Base-by-base conservation (phyloP, 1,139 yeast genomes). In the Eremothecium gossypii region DNA sequence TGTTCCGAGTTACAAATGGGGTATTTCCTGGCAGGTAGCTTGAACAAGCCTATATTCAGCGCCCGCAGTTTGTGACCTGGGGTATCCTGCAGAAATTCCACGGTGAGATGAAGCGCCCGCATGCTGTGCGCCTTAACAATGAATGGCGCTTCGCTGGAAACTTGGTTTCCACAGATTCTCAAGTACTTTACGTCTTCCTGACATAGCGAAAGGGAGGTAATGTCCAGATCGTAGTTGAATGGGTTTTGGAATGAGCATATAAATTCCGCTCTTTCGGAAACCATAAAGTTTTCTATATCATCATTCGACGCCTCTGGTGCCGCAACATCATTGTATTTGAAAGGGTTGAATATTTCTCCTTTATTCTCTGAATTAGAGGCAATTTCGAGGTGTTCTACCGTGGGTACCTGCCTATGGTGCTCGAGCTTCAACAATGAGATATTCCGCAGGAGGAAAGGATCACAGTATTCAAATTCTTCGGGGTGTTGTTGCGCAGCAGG, bases 161-260 rank as follows among this genome's bases (percentile, higher is more conserved):
- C 37, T 12, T 47, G 46, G 14, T 45, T 40, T 8, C 41, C 40
- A 27, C 48, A 50, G 1, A 60, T 30, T 43, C 54, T 52, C 40
- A 65, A 48, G 30, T 61, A 61, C 30, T 64, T 61, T 7, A 61
- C 31, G 1, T 57, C 50, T 38, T 68, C 69, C 11, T 61, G 57
- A 7, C 60, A 64, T 2, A 80, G 62, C 33, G 64, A 60, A 2
- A 85, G 58, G 38, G 76, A 77, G 29, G 68, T 67, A 3, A 91
- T 65, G 36, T 77, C 81, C 8, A 89, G 63, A 39, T 81, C 86
- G 60, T 85, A 86, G 8, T 77, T 74, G 63, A 78, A 86, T 2
- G 96, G 95, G 55, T 91, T 91, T 54, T 83, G 91, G 8, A 91
- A 55, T 2, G 70, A 67, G 1, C 85, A 66, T 13, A 68, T 61